phyloP scores from a whole-genome alignment of 148 eudicot genomes.

The Beta vulgaris region DNA sequence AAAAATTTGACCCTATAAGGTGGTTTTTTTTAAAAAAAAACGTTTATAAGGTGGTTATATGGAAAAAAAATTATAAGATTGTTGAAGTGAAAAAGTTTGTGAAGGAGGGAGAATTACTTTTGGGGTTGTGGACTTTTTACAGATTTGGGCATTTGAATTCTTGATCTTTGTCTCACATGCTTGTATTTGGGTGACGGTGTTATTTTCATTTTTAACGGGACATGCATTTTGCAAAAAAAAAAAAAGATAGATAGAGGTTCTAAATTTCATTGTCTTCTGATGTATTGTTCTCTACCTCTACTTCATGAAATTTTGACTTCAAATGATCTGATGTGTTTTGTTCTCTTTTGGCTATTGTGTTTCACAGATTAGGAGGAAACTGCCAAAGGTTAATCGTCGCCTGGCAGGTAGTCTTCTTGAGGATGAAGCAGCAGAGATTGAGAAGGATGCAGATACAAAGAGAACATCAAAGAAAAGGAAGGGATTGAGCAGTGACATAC shows the following conservation, averaged over 20 bases:
- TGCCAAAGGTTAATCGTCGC: conserved; percentile 69
- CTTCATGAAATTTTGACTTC: neutral
- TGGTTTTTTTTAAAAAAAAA: too few species aligned
- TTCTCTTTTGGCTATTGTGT: neutral
- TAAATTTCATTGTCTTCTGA: neutral
- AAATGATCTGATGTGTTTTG: neutral
- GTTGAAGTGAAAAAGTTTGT: too few species aligned
- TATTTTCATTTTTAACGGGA: neutral
- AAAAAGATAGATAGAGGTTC: neutral
- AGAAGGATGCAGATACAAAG: conserved; percentile 42
- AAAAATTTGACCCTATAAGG: too few species aligned
- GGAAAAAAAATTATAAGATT: too few species aligned
- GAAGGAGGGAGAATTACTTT: too few species aligned
- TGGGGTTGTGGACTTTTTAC: neutral
- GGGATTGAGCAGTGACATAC: conserved; percentile 47
- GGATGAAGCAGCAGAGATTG: conserved; percentile 62
- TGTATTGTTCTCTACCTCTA: neutral
- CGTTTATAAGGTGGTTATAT: too few species aligned
- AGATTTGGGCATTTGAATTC: neutral
- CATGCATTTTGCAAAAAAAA: neutral
- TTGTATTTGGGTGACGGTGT: neutral
- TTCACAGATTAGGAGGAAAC: conserved; percentile 59
- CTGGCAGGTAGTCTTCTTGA: conserved; percentile 49
- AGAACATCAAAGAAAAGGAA: conserved; percentile 70
- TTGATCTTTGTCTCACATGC: neutral